phyloP scores from a whole-genome alignment of 2,329 filamentous ascomycete species.

The Macrophomina pseudophaseolina region DNA sequence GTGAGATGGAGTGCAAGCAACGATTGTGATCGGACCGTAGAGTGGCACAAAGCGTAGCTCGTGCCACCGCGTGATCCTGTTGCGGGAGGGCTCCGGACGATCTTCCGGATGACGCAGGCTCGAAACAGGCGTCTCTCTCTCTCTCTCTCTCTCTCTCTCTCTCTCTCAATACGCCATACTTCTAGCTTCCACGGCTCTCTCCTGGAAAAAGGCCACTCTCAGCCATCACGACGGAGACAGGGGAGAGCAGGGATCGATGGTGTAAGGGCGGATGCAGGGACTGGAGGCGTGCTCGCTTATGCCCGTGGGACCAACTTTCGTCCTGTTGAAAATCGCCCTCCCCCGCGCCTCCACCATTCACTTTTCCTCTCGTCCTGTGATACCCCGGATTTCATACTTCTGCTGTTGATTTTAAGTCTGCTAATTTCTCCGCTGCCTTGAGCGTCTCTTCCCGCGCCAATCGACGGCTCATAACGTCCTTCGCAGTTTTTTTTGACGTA shows the following conservation, averaged over 20 bases:
- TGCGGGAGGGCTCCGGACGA: neutral
- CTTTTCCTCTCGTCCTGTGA: neutral
- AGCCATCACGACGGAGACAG: neutral
- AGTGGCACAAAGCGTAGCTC: neutral
- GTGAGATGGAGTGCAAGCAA: too few species aligned
- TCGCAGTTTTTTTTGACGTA: neutral
- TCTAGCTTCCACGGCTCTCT: too few species aligned
- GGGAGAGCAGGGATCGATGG: neutral
- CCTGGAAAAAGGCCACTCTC: too few species aligned
- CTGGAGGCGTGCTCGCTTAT: neutral
- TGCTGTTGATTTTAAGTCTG: neutral
- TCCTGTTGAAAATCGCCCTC: neutral
- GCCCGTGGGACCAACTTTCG: constrained; percentile 7
- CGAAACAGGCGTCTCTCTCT: neutral
- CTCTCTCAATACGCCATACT: too few species aligned
- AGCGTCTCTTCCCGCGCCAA: neutral
- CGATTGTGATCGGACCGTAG: too few species aligned
- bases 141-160: too few species aligned
- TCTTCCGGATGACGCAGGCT: neutral
- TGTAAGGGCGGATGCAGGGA: neutral
- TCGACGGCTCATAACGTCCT: neutral
- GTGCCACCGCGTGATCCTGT: neutral
- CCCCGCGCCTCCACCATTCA: neutral
- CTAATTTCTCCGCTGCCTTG: neutral
- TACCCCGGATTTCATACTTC: constrained; percentile 1